Evolutionary conservation across 257 asterid genomes (phyloP).

Genomic region (Solanum habrochaites): DNA sequence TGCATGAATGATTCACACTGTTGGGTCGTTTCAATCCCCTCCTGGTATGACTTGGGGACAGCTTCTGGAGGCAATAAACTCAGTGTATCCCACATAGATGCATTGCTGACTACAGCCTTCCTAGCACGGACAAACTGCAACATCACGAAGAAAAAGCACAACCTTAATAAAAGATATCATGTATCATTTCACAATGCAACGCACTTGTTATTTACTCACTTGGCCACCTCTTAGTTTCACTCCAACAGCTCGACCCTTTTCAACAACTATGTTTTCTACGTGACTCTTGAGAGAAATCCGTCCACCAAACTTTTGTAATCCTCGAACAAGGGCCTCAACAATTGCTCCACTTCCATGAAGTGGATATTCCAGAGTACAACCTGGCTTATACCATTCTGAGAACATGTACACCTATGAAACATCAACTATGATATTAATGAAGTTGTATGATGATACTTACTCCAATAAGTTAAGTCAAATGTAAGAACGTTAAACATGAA

Average conservation of each 20-base stretch:
- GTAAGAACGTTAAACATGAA: too few relatives aligned
- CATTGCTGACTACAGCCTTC: constrained; percentile 91
- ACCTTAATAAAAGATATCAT: not conserved
- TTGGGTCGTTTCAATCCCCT: constrained; percentile 50
- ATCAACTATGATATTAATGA: not conserved
- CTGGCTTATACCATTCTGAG: constrained; percentile 96
- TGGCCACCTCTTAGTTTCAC: constrained; percentile 85
- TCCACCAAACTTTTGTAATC: constrained; percentile 77
- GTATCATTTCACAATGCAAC: not conserved
- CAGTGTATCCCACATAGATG: constrained; percentile 96
- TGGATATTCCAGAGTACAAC: constrained; percentile 83
- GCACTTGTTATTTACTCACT: constrained; percentile 29
- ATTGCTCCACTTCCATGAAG: constrained; percentile 85
- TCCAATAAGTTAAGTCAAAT: too few relatives aligned
- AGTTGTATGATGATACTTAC: not conserved
- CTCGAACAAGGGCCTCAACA: constrained; percentile 78
- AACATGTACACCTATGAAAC: constrained; percentile 77
- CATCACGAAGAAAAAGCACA: not conserved
- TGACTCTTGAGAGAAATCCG: constrained; percentile 79
- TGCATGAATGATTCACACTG: constrained; percentile 98
- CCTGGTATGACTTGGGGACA: constrained; percentile 54
- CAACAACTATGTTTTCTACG: constrained; percentile 69
- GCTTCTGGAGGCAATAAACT: constrained; percentile 58
- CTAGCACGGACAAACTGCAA: constrained; percentile 74
- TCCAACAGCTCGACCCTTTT: constrained; percentile 82